Evolutionary conservation across 2,329 filamentous ascomycete species (phyloP), one percentile per base, ranked within the genome.

Genomic region (Ophiostoma fasciatum): DNA sequence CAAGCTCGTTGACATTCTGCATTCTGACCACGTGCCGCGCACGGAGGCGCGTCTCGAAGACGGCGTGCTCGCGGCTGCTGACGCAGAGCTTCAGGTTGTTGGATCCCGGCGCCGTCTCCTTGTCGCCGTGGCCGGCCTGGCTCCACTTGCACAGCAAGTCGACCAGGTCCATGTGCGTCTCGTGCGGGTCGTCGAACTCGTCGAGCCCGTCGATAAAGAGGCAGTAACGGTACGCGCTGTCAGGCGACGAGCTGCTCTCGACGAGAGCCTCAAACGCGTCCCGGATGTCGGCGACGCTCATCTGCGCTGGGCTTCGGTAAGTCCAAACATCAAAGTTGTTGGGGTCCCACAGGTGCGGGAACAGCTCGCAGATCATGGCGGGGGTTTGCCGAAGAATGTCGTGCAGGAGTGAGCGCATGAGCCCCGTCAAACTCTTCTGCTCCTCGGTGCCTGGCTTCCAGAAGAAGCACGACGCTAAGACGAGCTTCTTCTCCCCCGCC

Each of bases 161-260:
- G 1, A 36, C 31, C 15, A 40, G 10, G n/a, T 31, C 28, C 2
- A 14, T 8, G 28, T 31, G n/a, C 7, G 25, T 15, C 4, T 11
- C 13, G 33, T 9, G 13, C 2, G 9, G 12, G 10, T 19, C 17
- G 32, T 10, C 15, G 9, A 29, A 37, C 25, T 40, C 38, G 23
- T 40, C 38, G 3, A 40, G 31, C 22, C 18, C 31, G 28, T 38
- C 36, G 14, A 38, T 33, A 13, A 38, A 38, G 17, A 38, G 34
- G 20, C 36, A 38, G 11, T 21, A 34, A 5, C n/a, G 19, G 22
- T 38, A 18, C 2, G n/a, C 6, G 1, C 4, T 19, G 5, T 5
- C 20, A 3, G 28, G 12, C 5, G 20, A 13, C 18, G n/a, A 11
- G 13, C 9, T 19, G 13, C 7, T 21, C 7, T 31, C 9, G 5